Conservation (phyloP, 2,329 filamentous ascomycete genomes). For the Sporothrix luriei region DNA sequence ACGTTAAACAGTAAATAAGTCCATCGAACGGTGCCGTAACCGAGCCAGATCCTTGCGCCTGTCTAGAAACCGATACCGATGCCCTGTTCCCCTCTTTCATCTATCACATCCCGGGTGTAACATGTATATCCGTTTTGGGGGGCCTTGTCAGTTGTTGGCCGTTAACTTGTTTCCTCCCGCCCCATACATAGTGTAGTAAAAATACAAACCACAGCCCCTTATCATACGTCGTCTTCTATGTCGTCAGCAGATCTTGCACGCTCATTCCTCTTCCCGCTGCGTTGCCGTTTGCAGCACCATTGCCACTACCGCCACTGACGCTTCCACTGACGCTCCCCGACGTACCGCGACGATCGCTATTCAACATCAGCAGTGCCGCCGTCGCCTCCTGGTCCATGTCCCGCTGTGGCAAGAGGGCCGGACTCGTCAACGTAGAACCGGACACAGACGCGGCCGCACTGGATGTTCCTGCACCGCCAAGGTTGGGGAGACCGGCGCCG, state of each 20-base stretch:
- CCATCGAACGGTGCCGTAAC: background rate
- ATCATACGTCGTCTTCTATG: constrained; percentile 42
- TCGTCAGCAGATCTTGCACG: constrained; percentile 57
- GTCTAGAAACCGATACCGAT: background rate
- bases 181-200: background rate
- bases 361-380: constrained; percentile 84
- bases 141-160: background rate
- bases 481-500: background rate
- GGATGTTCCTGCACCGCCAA: background rate
- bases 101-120: background rate
- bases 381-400: constrained; percentile 77
- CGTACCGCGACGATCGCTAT: constrained; percentile 65
- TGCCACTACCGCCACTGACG: constrained; percentile 41
- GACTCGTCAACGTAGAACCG: constrained; percentile 61
- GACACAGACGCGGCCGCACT: constrained; percentile 44
- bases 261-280: constrained; percentile 52
- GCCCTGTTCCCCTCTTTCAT: background rate
- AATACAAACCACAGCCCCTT: background rate
- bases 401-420: constrained; percentile 57
- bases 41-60: background rate
- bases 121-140: background rate
- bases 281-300: constrained; percentile 14
- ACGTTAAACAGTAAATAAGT: background rate
- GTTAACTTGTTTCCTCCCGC: background rate
- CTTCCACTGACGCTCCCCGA: constrained; percentile 39